Conservation (phyloP, 305 asterid species). For the Ajuga reptans region DNA sequence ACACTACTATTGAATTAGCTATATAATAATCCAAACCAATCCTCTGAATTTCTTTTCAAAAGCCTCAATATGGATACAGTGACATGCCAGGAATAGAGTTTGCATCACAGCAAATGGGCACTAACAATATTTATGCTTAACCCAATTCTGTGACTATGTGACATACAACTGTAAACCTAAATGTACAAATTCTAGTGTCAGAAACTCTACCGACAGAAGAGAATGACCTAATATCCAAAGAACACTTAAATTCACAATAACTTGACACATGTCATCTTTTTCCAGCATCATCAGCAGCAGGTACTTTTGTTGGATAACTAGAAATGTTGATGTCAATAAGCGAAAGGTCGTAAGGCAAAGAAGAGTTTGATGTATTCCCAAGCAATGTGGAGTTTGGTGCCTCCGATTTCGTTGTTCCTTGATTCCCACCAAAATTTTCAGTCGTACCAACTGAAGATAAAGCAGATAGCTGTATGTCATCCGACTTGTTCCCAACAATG, state of each 20-base stretch:
- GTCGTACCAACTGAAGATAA: conserved; percentile 42
- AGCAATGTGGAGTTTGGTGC: conserved; percentile 50
- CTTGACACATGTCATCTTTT: conserved; percentile 33
- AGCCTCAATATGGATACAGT: not conserved
- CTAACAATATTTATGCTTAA: conserved; percentile 1
- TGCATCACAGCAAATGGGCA: not conserved
- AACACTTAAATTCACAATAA: conserved; percentile 13
- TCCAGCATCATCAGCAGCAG: conserved; percentile 39
- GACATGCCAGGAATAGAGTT: not conserved
- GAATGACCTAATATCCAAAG: not conserved
- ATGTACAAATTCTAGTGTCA: conserved; percentile 33
- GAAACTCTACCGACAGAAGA: conserved; percentile 11
- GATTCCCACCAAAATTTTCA: conserved; percentile 23
- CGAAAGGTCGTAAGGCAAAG: conserved; percentile 49
- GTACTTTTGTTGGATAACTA: conserved; percentile 44
- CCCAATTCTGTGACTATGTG: conserved; percentile 1
- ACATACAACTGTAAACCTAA: conserved; percentile 25
- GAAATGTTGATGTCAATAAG: conserved; percentile 69
- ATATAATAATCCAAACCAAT: not conserved
- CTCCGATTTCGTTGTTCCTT: conserved; percentile 36
- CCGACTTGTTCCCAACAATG: conserved; percentile 51
- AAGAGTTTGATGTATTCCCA: conserved; percentile 35
- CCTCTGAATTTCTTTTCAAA: conserved; percentile 12
- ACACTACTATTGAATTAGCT: not conserved
- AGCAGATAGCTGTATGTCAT: conserved; percentile 55